A percentile compares a stretch with the other conserved stretches of the same genome.
Conservation (phyloP, 352 stramenopile genomes). For the Pythium scleroteichum region DNA sequence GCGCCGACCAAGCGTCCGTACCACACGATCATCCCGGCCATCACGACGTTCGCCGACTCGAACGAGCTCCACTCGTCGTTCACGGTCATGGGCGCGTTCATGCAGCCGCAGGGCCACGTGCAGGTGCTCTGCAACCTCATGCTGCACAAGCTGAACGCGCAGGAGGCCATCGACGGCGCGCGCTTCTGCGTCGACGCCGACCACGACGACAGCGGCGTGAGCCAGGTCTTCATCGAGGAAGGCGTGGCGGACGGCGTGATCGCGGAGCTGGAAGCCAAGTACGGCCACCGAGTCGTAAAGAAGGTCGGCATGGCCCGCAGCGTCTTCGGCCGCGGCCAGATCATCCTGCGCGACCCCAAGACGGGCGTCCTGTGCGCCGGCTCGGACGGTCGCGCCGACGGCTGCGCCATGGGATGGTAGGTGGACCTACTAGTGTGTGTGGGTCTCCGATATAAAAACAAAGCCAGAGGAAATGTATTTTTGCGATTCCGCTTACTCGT, state of each 20-base stretch:
- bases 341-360: constrained; percentile 76
- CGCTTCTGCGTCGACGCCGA: constrained; percentile 92
- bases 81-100: constrained; percentile 91
- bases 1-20: constrained; percentile 93
- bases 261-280: constrained; percentile 58
- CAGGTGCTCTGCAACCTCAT: constrained; percentile 94
- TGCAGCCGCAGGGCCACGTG: constrained; percentile 97
- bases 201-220: constrained; percentile 62
- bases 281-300: constrained; percentile 75
- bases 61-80: constrained; percentile 92
- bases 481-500: neutral
- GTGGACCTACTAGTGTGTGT: neutral
- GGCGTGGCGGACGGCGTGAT: constrained; percentile 71
- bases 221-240: constrained; percentile 85
- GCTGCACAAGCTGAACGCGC: constrained; percentile 73
- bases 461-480: neutral
- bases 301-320: constrained; percentile 37
- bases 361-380: constrained; percentile 93
- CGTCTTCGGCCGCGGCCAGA: constrained; percentile 81
- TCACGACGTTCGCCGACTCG: constrained; percentile 88
- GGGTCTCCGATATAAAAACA: too few relatives aligned
- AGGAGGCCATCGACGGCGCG: constrained; percentile 91
- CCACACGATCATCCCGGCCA: constrained; percentile 98
- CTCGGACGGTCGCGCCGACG: constrained; percentile 94
- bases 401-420: constrained; percentile 91